Base-by-base conservation (phyloP, 306 rosid species). In the Prunus persica region DNA sequence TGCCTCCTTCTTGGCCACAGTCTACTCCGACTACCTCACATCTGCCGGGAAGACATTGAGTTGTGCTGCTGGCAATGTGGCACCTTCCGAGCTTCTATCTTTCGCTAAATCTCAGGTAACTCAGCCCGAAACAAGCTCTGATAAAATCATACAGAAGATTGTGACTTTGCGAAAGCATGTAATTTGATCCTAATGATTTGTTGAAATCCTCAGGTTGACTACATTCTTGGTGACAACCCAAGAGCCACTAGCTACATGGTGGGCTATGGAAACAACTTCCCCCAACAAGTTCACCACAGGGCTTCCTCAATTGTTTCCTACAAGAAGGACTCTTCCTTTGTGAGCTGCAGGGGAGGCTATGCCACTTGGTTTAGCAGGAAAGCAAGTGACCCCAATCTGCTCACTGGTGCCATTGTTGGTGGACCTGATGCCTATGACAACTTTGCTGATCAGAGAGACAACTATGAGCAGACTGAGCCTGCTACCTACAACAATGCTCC, bases 401-500 rank as follows among this genome's bases (percentile, higher is more conserved):
- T 95, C 49, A 79, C 90, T 0, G 99, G 99, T 51, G 99, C 99
- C 32, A 30, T 91, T 82, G 99, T 95, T 45, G 99, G 99, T 34
- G 97, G 99, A 64, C 99, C 99, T 77, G 99, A 95, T 88, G 97
- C 97, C 13, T 92, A 95, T 69, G 99, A 95, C 78, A 86, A 95
- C 87, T 95, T 95, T 57, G 99, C 97, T 51, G 99, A 95, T 79
- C 82, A 95, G 78, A 90, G 99, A 79, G 93, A 95, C 65, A 95
- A 95, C 50, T 95, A 90, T 77, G 96, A 95, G 80, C 99, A 95
- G 75, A 95, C 99, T 4, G 99, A 95, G 69, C 99, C 99, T 65
- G 99, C 99, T 65, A 95, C 99, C 27, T 95, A 95, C 85, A 95
- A 95, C 89, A 95, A 95, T 84, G 99, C 99, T 86, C 99, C 99